A percentile compares a stretch with the other conserved stretches of the same genome.
Conservation (phyloP, 169 alveolate species). For the Eimeria maxima region DNA sequence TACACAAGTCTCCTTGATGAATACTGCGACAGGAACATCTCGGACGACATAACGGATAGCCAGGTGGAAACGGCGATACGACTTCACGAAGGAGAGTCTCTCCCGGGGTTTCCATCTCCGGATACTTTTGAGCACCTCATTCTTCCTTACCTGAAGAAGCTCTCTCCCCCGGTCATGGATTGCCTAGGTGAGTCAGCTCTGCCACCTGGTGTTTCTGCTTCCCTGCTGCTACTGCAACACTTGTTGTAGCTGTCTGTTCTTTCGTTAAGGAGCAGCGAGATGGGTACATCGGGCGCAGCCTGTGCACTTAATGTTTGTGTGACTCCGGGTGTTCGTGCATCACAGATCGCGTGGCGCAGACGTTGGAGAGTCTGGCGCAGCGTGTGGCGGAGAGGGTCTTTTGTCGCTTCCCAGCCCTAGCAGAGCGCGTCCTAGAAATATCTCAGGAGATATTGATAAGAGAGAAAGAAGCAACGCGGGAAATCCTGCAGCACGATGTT, state of each 20-base stretch:
- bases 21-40: conserved; percentile 89
- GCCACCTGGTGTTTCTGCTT: neutral
- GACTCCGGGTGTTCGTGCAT: conserved; percentile 42
- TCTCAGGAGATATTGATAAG: conserved; percentile 92
- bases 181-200: conserved; percentile 86
- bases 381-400: conserved; percentile 95
- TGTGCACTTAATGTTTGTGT: neutral
- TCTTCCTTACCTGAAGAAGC: conserved; percentile 96
- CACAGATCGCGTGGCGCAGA: conserved; percentile 89
- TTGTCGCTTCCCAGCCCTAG: conserved; percentile 95
- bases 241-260: neutral
- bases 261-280: neutral
- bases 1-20: conserved; percentile 96
- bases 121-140: conserved; percentile 98
- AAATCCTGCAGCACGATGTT: conserved; percentile 93
- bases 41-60: conserved; percentile 88
- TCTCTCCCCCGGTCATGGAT: conserved; percentile 94
- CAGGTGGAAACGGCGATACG: conserved; percentile 98
- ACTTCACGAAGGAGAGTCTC: conserved; percentile 98
- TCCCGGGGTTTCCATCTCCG: conserved; percentile 99
- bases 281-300: neutral
- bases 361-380: conserved; percentile 94
- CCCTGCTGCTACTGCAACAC: neutral
- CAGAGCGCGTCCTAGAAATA: conserved; percentile 92
- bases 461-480: conserved; percentile 94